phyloP scores from a whole-genome alignment of 768 basidiomycete genomes.

The Gloeopeniophorella convolvens region DNA sequence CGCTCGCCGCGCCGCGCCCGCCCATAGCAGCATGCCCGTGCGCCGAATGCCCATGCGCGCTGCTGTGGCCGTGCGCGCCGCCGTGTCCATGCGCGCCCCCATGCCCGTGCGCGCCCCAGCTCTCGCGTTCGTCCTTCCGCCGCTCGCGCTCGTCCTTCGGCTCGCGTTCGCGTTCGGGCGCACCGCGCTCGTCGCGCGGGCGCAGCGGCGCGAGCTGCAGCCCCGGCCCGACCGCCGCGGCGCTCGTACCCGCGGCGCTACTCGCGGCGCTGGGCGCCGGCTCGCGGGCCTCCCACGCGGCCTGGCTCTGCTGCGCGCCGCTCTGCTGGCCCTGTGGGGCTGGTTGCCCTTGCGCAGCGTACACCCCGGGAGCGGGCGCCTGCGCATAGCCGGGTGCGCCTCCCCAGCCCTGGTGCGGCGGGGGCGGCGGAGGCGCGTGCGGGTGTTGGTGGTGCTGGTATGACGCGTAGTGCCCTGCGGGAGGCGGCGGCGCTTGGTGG shows the following conservation, averaged over 20 bases:
- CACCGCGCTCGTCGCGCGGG: neutral
- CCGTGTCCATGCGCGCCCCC: neutral
- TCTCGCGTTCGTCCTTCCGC: conserved; percentile 9
- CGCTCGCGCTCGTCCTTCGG: conserved; percentile 15
- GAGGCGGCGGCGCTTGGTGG: conserved; percentile 9
- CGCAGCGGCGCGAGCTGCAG: conserved; percentile 17
- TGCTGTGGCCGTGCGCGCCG: neutral
- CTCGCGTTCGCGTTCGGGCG: conserved; percentile 8
- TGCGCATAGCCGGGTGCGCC: conserved; percentile 4
- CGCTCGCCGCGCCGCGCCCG: neutral
- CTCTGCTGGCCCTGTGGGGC: neutral
- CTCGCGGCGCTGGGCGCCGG: neutral
- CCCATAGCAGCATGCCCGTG: no score
- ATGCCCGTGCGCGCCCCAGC: neutral
- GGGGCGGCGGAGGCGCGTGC: conserved; percentile 9
- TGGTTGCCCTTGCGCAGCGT: conserved; percentile 1
- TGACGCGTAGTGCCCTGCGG: conserved; percentile 11
- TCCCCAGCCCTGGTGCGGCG: conserved; percentile 8
- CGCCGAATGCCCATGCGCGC: neutral
- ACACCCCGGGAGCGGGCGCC: conserved; percentile 5
- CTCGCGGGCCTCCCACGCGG: neutral
- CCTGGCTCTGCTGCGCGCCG: neutral
- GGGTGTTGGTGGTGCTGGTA: conserved; percentile 13
- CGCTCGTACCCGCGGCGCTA: neutral
- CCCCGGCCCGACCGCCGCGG: neutral